A percentile compares a stretch with the other conserved stretches of the same genome.
These are phyloP conservation scores for Lagerstroemia speciosa DNA, from an alignment of 345 rosid genomes.

Conservation along the genomic window DNA sequence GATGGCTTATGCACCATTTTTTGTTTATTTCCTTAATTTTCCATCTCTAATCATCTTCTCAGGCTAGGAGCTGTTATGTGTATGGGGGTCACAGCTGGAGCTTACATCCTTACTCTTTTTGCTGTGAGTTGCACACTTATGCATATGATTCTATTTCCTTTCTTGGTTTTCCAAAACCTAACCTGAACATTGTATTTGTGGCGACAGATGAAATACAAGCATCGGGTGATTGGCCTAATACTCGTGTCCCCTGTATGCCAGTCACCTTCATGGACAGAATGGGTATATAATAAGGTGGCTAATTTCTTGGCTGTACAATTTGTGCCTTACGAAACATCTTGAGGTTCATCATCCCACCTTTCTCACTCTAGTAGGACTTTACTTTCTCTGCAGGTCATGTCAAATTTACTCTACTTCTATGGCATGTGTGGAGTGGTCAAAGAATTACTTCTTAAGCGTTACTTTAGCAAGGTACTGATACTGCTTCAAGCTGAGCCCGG, in stretches of 20 bases:
- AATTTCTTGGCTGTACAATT: neutral
- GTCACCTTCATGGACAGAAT: conserved; percentile 93
- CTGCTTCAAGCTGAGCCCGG: conserved; percentile 9
- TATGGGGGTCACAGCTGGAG: conserved; percentile 98
- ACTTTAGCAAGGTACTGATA: conserved; percentile 75
- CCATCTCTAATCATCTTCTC: conserved; percentile 3
- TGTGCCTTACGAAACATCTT: neutral
- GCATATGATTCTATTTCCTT: neutral
- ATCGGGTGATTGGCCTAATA: conserved; percentile 80
- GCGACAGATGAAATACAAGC: conserved; percentile 78
- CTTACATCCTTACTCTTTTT: conserved; percentile 81
- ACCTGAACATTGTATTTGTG: conserved; percentile 5
- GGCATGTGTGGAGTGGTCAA: conserved; percentile 94
- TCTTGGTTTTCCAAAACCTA: neutral
- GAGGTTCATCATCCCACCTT: neutral
- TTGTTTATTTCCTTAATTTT: neutral
- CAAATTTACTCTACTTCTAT: conserved; percentile 74
- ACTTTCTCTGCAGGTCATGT: conserved; percentile 51
- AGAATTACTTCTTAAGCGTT: conserved; percentile 76
- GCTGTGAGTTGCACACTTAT: conserved; percentile 52
- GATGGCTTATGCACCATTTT: neutral
- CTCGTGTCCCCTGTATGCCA: conserved; percentile 92
- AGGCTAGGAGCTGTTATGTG: conserved; percentile 98
- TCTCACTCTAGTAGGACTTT: conserved; percentile 10
- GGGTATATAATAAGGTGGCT: conserved; percentile 76